Base-by-base conservation (phyloP, 768 basidiomycete species). In the Termitomyces sp. region DNA sequence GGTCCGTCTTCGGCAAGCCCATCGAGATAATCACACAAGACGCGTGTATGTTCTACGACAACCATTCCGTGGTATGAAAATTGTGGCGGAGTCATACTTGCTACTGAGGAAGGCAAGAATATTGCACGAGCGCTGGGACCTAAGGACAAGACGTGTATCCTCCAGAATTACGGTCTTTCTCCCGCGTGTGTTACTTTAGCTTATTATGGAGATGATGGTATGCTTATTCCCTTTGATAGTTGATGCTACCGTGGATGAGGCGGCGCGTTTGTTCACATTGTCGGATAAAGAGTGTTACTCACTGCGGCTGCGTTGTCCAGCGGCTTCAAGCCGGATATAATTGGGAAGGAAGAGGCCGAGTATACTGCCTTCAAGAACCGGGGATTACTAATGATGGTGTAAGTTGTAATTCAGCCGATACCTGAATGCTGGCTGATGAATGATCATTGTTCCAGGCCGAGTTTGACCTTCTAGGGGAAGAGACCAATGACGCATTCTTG, bases 51-150 rank as follows among this genome's bases (percentile, higher is more conserved):
- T 76, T 80, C 60, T 74, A 73, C 57, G 62, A 77, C 45, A 74
- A 76, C 46, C 69, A 71, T 59, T 72, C 67, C 9, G 65, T 80
- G 21, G n/a, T 78, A 81, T 59, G 64, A 65, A 30, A 70, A 76
- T 41, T 78, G 74, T 55, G 77, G 74, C 55, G 80, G 80, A 22
- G 71, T 81, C 6, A 79, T 81, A 17, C 65, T 80, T 17, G 72
- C 71, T 14, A 58, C 68, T 7, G 71, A 73, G 41, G 79, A 82
- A 66, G 76, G 76, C 12, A 60, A 63, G 42, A 68, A 74, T 34
- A 81, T 82, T 53, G 76, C 77, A 8, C 60, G 65, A 9, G 70
- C 74, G 2, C 63, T 78, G 14, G 76, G 76, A 14, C 60, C 63
- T 11, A 74, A 73, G 55, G 73, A 74, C 28, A 60, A 70, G 68